Evolutionary conservation across 75 land plant genomes (phyloP), one percentile per base, ranked within the genome.

Genomic region (Picea sitchensis): DNA sequence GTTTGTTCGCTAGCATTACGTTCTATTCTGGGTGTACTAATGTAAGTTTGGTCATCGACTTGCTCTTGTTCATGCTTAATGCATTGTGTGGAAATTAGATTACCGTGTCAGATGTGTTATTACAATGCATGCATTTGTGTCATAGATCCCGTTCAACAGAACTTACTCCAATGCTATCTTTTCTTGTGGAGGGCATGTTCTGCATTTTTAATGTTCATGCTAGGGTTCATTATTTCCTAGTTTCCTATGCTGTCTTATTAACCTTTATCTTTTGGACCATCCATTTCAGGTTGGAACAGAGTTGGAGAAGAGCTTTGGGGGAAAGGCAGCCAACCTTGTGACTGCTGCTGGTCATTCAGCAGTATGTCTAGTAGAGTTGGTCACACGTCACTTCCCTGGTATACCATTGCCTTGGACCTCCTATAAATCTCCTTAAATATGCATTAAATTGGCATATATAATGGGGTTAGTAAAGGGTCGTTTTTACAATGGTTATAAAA

Each of bases 341-440:
- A 80, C 87, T 44, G 82, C 91, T 65, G 90, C 91, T 80, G 92
- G 84, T 23, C 87, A 91, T n/a, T 97, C 99, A 76, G 99, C 99
- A 75, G 84, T 76, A 3, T 78, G 87, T 71, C 94, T 97, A 14
- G 96, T 97, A 36, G 81, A 90, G 76, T 86, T 93, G 38, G 77
- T 97, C 21, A 77, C 99, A 13, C 79, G 86, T 18, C 98, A 97
- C 80, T 95, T 97, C 69, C 96, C 99, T 58, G 99, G 99, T 96
- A 87, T 64, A n/a, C 73, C 21, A 36, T 41, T 69, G 2, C n/a
- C 20, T 41, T 9, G 36, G 74, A 71, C n/a, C 47, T 71, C n/a
- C n/a, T 14, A 44, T n/a, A 20, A 71, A 21, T 17, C 5, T n/a
- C 14, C 56, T 71, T 36, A n/a, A 38, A 41, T 41, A 71, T 14